Evolutionary conservation across 2,329 filamentous ascomycete genomes (phyloP), one percentile per base, ranked within the genome.

Genomic region (Diaporthe caulivora): DNA sequence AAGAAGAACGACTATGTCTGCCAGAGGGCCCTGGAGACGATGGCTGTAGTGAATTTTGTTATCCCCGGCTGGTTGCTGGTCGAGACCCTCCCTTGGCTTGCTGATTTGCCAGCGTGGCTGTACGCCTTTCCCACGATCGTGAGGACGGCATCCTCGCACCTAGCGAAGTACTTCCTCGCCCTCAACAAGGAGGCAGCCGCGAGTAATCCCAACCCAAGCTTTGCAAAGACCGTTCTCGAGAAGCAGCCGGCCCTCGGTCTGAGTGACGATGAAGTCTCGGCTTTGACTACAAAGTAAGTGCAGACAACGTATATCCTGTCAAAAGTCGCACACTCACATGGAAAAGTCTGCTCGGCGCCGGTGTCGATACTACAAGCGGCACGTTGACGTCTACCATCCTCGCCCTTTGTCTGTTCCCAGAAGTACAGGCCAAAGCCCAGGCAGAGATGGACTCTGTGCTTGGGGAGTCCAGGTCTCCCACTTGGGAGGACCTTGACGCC

Each of bases 261-360:
- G 1, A 71, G 37, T 31, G 54, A 62, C 24, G 42, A 40, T 0
- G 69, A 62, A 51, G 42, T 60, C 10, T 60, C 42, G 8, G 37
- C 54, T 8, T n/a, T 62, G 31, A 70, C 54, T 7, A 71, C 68
- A 1, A 70, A 70, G 53, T 70, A 70, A 70, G 68, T 70, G 42
- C n/a, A 34, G 8, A 37, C 11, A 15, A 53, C 9, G 2, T 10
- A 17, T 40, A 18, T 29, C 17, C 47, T 24, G 21, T 53, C 31
- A 2, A 18, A 11, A 26, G 1, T 21, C 21, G 7, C 47, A 40
- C n/a, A 53, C 47, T 67, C 18, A 71, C 70, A 44, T 11, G 5
- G 7, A 37, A 21, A 40, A 71, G 70, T 42, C 47, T 51, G 8
- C 34, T 64, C 3, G 57, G 49, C 9, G 68, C 68, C 40, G 70